Conservation (phyloP, 768 basidiomycete species). For the Tylopilus cervinicoccineus region DNA sequence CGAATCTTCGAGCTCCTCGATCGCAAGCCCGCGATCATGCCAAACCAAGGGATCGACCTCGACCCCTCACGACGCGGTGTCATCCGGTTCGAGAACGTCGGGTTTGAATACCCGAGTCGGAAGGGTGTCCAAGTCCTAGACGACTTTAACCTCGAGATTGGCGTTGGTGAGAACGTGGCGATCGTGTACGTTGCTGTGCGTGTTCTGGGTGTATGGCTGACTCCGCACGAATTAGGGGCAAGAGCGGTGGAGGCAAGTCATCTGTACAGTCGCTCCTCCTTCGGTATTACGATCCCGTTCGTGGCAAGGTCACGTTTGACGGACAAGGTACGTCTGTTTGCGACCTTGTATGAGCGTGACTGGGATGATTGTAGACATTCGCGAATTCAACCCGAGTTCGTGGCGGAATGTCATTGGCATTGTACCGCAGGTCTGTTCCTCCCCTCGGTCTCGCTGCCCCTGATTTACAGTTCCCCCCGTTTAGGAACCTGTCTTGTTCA, state of each 20-base stretch:
- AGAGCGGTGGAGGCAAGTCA: slow-evolving; percentile 92
- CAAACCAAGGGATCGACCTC: slow-evolving; percentile 57
- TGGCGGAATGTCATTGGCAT: slow-evolving; percentile 90
- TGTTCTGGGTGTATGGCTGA: neutral
- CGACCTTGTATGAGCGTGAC: too few relatives aligned
- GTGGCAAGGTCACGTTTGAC: slow-evolving; percentile 79
- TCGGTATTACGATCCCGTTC: slow-evolving; percentile 86
- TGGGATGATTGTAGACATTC: slow-evolving; percentile 54
- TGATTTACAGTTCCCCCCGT: neutral
- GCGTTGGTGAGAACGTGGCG: slow-evolving; percentile 83
- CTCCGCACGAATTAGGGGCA: slow-evolving; percentile 50
- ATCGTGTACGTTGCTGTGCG: slow-evolving; percentile 67
- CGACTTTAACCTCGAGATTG: slow-evolving; percentile 76
- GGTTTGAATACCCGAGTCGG: slow-evolving; percentile 88
- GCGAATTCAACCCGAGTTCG: slow-evolving; percentile 76
- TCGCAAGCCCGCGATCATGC: slow-evolving; percentile 68
- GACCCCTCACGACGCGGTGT: slow-evolving; percentile 55
- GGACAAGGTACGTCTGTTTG: slow-evolving; percentile 58
- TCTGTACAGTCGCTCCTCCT: slow-evolving; percentile 84
- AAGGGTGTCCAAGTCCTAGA: slow-evolving; percentile 77
- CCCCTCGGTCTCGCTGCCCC: neutral
- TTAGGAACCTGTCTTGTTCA: slow-evolving; percentile 80
- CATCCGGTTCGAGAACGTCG: slow-evolving; percentile 78
- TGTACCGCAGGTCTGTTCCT: slow-evolving; percentile 68
- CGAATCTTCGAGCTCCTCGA: slow-evolving; percentile 95